Conservation (phyloP, 106 monocot genomes). For the Posidonia australis region DNA sequence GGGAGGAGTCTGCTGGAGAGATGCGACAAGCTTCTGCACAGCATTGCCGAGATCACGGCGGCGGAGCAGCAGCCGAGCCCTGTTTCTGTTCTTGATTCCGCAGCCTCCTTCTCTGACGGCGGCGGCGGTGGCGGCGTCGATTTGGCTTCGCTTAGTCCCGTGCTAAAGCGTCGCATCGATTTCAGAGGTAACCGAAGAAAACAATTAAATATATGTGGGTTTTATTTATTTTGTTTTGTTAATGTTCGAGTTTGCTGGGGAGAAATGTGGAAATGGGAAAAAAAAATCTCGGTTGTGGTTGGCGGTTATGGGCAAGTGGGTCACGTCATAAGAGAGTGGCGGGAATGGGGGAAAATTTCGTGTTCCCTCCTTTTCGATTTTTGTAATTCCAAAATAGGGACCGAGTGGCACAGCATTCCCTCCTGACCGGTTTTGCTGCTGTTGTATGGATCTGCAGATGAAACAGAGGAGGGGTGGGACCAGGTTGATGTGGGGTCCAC, state of each 20-base stretch:
- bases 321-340: not conserved
- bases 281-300: not conserved
- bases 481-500: not conserved
- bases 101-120: constrained; percentile 37
- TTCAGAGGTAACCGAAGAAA: constrained; percentile 30
- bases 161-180: constrained; percentile 32
- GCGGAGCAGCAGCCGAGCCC: constrained; percentile 75
- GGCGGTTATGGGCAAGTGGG: not conserved
- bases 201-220: not conserved
- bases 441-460: constrained; percentile 17
- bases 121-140: constrained; percentile 37
- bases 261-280: no score
- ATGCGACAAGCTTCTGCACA: constrained; percentile 78
- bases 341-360: not conserved
- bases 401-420: no score
- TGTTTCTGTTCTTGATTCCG: constrained; percentile 72
- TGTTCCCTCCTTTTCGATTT: not conserved
- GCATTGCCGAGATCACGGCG: constrained; percentile 54
- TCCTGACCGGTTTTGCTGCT: not conserved
- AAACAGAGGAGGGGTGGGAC: constrained; percentile 19
- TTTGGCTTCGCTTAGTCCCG: constrained; percentile 28
- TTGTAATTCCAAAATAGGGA: not conserved
- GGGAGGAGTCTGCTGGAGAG: constrained; percentile 58
- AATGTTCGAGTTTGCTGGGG: no score
- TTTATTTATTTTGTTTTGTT: not conserved